Conservation (phyloP, 805 yeast genomes). For the Wickerhamomyces hampshirensis region DNA sequence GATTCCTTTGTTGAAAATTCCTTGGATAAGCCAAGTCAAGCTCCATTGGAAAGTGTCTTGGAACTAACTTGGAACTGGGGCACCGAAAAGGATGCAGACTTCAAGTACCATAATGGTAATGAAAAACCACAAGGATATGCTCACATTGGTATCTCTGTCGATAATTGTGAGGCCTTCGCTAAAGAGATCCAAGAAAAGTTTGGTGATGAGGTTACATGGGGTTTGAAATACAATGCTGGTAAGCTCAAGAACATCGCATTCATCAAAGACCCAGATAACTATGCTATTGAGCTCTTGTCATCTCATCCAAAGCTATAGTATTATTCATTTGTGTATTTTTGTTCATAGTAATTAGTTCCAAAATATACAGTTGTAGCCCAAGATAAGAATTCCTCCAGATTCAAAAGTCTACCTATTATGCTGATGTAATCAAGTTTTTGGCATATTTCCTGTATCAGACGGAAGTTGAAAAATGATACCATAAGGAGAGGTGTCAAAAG, state of each 20-base stretch:
- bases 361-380: too few species aligned
- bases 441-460: too few species aligned
- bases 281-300: conserved; percentile 70
- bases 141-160: conserved; percentile 71
- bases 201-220: conserved; percentile 55
- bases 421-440: too few species aligned
- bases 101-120: conserved; percentile 82
- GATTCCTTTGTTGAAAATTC: conserved; percentile 38
- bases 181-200: conserved; percentile 39
- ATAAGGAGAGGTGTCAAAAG: too few species aligned
- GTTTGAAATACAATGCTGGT: conserved; percentile 51
- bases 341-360: background rate
- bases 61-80: conserved; percentile 97
- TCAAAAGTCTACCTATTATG: background rate
- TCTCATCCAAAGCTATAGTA: conserved; percentile 20
- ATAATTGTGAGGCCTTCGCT: conserved; percentile 56
- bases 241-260: conserved; percentile 61
- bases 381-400: background rate
- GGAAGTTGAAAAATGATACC: too few species aligned
- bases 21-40: conserved; percentile 29
- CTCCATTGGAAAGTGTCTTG: conserved; percentile 59
- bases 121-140: conserved; percentile 79
- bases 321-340: background rate
- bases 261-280: conserved; percentile 86
- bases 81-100: conserved; percentile 72